These are phyloP conservation scores for Cupressus sempervirens DNA, from an alignment of 75 land plant species.

Conservation along the genomic window DNA sequence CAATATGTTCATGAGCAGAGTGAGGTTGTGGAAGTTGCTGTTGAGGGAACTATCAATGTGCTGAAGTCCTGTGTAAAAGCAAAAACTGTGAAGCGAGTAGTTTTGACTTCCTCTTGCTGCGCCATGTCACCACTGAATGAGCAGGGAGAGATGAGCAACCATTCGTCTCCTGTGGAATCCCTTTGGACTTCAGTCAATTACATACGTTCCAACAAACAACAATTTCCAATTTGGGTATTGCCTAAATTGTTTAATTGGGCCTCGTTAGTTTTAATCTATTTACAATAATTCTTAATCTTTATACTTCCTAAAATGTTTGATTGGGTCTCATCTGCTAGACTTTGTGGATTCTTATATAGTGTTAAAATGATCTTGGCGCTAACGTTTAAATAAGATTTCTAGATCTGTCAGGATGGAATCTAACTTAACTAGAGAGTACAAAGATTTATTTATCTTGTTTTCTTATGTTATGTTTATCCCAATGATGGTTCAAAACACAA, in stretches of 20 bases:
- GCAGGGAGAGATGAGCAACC: background rate
- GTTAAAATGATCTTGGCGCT: no score
- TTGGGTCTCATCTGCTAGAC: no score
- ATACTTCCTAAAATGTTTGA: no score
- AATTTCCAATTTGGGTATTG: constrained; percentile 12
- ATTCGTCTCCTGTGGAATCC: background rate
- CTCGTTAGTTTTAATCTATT: background rate
- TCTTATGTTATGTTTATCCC: no score
- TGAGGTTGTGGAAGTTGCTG: constrained; percentile 15
- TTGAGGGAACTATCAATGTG: constrained; percentile 31
- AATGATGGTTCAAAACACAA: no score
- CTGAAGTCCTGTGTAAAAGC: constrained; percentile 28
- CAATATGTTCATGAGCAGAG: background rate
- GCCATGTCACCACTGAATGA: background rate
- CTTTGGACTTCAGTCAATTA: constrained; percentile 3
- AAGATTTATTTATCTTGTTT: no score
- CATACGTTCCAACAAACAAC: background rate
- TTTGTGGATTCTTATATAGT: no score
- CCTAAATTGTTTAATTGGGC: background rate
- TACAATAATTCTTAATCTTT: no score
- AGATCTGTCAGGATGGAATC: no score
- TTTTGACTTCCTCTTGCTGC: constrained; percentile 24
- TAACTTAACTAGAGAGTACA: no score
- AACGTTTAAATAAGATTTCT: no score
- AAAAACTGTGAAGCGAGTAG: constrained; percentile 20